phyloP scores from a whole-genome alignment of 352 stramenopile species.

The Globisporangium perplexum region DNA sequence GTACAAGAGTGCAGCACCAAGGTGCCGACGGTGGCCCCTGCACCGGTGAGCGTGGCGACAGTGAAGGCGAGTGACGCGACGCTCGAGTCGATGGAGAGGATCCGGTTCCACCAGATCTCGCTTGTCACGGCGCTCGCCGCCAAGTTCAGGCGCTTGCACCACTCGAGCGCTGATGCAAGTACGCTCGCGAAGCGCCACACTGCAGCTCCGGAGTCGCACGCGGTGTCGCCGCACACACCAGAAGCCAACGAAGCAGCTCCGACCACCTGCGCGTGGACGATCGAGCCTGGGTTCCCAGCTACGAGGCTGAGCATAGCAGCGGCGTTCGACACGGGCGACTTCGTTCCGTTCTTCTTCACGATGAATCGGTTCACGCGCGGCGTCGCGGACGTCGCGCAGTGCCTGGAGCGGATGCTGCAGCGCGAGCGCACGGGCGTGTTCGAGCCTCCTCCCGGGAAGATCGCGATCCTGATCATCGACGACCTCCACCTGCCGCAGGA shows the following conservation, averaged over 20 bases:
- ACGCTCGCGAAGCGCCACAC: neutral
- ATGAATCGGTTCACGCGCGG: conserved; percentile 21
- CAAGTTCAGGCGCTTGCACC: conserved; percentile 15
- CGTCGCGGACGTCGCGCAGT: conserved; percentile 22
- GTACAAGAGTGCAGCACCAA: neutral
- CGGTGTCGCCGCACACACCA: too few relatives aligned
- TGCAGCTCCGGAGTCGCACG: neutral
- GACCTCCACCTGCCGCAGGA: conserved; percentile 38
- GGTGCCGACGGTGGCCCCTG: neutral
- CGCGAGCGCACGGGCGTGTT: conserved; percentile 40
- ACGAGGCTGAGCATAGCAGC: conserved; percentile 5
- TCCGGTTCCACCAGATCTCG: conserved; percentile 40
- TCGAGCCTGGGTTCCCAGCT: conserved; percentile 11
- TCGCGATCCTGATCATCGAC: conserved; percentile 44
- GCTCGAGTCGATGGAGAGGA: conserved; percentile 30
- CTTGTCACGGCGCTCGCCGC: conserved; percentile 29
- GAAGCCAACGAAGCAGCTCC: neutral
- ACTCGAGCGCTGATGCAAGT: neutral
- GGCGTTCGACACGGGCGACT: conserved; percentile 27
- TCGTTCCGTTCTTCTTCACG: conserved; percentile 44
- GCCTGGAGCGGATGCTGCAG: conserved; percentile 49
- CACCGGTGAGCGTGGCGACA: neutral
- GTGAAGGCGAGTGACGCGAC: conserved; percentile 6
- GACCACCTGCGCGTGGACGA: neutral
- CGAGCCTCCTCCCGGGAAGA: conserved; percentile 49